phyloP scores from a whole-genome alignment of 78 protist species.

The Pigoraptor vietnamica region DNA sequence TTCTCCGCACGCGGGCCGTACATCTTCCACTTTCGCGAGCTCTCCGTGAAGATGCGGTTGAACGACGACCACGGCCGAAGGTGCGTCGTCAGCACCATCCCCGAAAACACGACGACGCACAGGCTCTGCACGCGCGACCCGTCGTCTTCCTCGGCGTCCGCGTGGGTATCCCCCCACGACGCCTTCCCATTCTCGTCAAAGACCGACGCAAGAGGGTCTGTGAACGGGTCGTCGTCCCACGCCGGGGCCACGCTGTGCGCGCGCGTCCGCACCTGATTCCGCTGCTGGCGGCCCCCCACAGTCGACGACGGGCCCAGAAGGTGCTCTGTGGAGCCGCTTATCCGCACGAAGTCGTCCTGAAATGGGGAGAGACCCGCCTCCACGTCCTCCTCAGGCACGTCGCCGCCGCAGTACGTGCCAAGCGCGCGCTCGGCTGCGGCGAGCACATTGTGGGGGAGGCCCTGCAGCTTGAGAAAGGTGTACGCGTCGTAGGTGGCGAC shows the following conservation, averaged over 20 bases:
- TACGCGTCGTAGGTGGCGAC: background rate
- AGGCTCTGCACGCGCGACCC: background rate
- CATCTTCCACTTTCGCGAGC: background rate
- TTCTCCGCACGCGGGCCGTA: background rate
- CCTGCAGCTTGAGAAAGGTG: background rate
- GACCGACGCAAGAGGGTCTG: background rate
- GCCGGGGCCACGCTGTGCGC: background rate
- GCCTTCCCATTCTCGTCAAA: background rate
- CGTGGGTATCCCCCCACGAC: background rate
- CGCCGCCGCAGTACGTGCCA: background rate
- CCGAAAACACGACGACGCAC: background rate
- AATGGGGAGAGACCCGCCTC: background rate
- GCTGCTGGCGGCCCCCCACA: background rate
- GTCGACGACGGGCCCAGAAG: background rate
- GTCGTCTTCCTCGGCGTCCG: background rate
- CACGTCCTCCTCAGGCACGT: background rate
- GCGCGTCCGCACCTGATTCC: background rate
- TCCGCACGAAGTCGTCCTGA: background rate
- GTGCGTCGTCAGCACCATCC: background rate
- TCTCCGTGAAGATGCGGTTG: background rate
- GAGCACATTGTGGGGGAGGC: background rate
- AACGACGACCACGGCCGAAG: background rate
- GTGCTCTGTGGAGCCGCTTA: background rate
- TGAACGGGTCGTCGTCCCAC: background rate
- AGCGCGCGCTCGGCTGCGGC: background rate